Conservation (phyloP, 2,329 filamentous ascomycete species). For the Fusarium miscanthi region DNA sequence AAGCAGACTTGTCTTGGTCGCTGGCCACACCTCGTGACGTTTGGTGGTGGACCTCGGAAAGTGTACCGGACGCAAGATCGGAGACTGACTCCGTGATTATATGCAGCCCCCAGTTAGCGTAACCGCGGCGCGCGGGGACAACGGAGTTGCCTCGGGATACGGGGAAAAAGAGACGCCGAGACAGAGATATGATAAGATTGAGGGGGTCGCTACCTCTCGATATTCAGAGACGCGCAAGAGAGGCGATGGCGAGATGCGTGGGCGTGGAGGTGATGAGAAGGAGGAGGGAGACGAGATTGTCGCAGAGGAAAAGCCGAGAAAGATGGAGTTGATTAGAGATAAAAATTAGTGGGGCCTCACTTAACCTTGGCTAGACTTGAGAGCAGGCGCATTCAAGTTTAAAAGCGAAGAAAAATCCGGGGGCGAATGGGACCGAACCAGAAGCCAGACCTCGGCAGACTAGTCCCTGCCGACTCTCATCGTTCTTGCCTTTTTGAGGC, state of each 20-base stretch:
- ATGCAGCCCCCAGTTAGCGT: slow-evolving; percentile 40
- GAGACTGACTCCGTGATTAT: slow-evolving; percentile 38
- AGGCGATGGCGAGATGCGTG: slow-evolving; percentile 8
- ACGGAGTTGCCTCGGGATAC: slow-evolving; percentile 39
- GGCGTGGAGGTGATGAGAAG: slow-evolving; percentile 10
- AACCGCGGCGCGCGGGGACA: slow-evolving; percentile 32
- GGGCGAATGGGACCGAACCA: slow-evolving; percentile 38
- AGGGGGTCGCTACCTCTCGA: background rate
- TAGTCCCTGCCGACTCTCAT: slow-evolving; percentile 15
- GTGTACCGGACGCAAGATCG: slow-evolving; percentile 38
- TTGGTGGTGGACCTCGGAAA: slow-evolving; percentile 37
- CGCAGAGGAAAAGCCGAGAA: slow-evolving; percentile 25
- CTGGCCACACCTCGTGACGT: slow-evolving; percentile 32
- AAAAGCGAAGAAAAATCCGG: slow-evolving; percentile 46
- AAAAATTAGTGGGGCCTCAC: slow-evolving; percentile 27
- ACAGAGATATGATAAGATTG: background rate
- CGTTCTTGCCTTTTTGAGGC: slow-evolving; percentile 23
- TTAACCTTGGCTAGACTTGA: slow-evolving; percentile 9
- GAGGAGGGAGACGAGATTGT: slow-evolving; percentile 8
- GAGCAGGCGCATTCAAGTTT: slow-evolving; percentile 18
- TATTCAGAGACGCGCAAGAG: background rate
- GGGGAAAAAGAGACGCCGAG: slow-evolving; percentile 17
- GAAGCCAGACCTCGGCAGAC: slow-evolving; percentile 40
- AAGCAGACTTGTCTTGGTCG: slow-evolving; percentile 7
- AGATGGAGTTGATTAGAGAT: slow-evolving; percentile 33